Evolutionary conservation across 441 rosid genomes (phyloP).

Genomic region (Adansonia madagascariensis): DNA sequence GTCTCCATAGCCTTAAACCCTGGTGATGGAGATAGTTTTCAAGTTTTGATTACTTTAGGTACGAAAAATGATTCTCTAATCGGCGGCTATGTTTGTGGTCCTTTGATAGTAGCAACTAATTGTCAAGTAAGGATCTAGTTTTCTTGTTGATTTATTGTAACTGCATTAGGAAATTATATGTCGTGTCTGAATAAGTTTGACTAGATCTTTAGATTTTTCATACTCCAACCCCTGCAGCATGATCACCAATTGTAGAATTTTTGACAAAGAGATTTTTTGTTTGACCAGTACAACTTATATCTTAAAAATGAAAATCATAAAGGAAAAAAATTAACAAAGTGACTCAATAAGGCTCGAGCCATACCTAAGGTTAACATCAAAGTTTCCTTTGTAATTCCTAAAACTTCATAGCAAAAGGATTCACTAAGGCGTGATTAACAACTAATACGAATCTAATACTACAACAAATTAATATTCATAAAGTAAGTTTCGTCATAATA

Average conservation of each 20-base stretch:
- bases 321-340: too few relatives aligned
- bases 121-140: slow-evolving; percentile 14
- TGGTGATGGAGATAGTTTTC: neutral
- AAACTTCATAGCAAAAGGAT: neutral
- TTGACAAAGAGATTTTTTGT: too few relatives aligned
- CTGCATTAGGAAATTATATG: neutral
- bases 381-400: too few relatives aligned
- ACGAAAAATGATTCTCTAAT: neutral
- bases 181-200: slow-evolving; percentile 4
- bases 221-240: neutral
- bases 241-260: neutral
- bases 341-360: too few relatives aligned
- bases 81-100: neutral
- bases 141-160: neutral
- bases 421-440: neutral
- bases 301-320: too few relatives aligned
- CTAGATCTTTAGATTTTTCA: neutral
- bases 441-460: neutral
- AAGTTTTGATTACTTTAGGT: neutral
- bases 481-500: neutral
- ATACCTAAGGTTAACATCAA: too few relatives aligned
- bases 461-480: neutral
- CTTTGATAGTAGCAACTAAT: neutral
- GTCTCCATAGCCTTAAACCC: neutral
- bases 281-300: too few relatives aligned